Evolutionary conservation across 2,329 filamentous ascomycete genomes (phyloP).

Genomic region (Diaporthe sp.): DNA sequence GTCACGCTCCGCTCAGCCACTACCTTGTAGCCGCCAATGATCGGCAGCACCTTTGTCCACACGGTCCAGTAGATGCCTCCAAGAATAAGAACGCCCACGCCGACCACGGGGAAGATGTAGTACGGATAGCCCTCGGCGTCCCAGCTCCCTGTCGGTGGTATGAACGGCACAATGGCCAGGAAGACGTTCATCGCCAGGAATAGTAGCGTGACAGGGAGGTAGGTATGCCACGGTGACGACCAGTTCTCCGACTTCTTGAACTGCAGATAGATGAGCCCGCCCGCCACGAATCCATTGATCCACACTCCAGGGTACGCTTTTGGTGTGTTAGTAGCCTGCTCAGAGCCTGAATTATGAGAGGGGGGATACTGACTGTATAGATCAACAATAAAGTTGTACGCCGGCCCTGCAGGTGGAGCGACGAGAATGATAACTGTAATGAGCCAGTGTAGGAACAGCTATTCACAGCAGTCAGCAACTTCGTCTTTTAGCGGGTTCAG

Average conservation of each 20-base stretch:
- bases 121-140: constrained; percentile 63
- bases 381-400: constrained; percentile 75
- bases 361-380: constrained; percentile 47
- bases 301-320: constrained; percentile 59
- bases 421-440: constrained; percentile 73
- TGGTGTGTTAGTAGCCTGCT: neutral
- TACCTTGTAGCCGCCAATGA: constrained; percentile 60
- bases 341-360: neutral
- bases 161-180: constrained; percentile 63
- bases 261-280: constrained; percentile 63
- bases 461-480: constrained; percentile 11
- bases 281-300: constrained; percentile 63
- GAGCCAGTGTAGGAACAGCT: constrained; percentile 72
- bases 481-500: neutral
- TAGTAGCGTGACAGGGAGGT: constrained; percentile 57
- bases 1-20: constrained; percentile 55
- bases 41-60: constrained; percentile 62
- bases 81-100: constrained; percentile 60
- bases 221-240: constrained; percentile 63
- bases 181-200: constrained; percentile 64
- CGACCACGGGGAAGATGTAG: constrained; percentile 66
- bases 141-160: constrained; percentile 61
- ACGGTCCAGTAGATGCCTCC: constrained; percentile 63
- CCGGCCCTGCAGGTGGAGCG: constrained; percentile 73
- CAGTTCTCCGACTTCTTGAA: constrained; percentile 61